Base-by-base conservation (phyloP, 2,329 filamentous ascomycete species). In the Aschersonia sp. region DNA sequence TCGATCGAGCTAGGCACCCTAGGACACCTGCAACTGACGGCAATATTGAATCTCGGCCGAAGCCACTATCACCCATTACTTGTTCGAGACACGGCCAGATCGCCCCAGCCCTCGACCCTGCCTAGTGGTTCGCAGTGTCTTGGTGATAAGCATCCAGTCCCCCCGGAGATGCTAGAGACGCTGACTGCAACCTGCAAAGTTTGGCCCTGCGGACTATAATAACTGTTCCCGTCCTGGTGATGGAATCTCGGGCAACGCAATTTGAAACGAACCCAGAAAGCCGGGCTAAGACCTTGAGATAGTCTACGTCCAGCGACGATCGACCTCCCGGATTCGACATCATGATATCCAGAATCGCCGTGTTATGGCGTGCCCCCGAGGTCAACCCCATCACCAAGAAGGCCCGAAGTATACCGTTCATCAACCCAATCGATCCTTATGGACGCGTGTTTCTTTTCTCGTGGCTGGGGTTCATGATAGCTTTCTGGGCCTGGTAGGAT, bases 401-500 rank as follows among this genome's bases (percentile, higher is more conserved):
- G 63, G 88, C 88, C 47, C 79, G 76, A 51, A 85, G 85, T 0
- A 78, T 95, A 44, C 88, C 88, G 0, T 62, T 86, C 29, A 68
- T 95, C 52, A 94, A 94, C 62, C 77, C 83, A 0, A 60, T 89
- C 56, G 75, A 94, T 62, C 69, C 80, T 56, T 88, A 95, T 69
- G 88, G 87, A 39, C 76, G 87, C 6, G 87, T 92, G 0, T 94
- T 94, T 65, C 87, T 89, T 70, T 94, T 94, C 68, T 85, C 84
- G 1, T 92, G 85, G 80, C 74, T 88, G 44, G 85, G 85, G 2
- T 92, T 92, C 64, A 81, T 92, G 75, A 76, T 90, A 47, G 83
- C 85, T 6, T 95, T 94, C 66, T 86, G 87, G 75, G 88, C 86
- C 9, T 95, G 85, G 85, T 65, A 49, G 51, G 60, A 22, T 22